Base-by-base conservation (phyloP, 768 basidiomycete species). In the Trametes sanguinea region DNA sequence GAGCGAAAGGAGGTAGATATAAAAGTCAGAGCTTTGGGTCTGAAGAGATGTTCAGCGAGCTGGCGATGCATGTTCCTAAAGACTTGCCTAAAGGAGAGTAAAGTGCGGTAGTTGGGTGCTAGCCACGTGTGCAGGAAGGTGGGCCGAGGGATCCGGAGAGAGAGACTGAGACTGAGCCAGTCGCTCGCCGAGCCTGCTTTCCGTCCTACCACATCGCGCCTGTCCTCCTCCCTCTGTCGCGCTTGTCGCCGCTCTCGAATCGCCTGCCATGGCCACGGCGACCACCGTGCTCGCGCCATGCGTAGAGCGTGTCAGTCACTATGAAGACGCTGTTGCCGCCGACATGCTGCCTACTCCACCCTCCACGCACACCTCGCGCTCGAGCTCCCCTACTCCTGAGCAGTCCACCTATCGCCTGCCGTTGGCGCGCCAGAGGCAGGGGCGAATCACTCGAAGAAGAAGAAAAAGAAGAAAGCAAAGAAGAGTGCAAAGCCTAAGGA, bases 391-490 rank as follows among this genome's bases (percentile, higher is more conserved):
- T 2, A 57, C 60, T 7, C 61, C 61, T 4, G 56, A 27, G 13
- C 47, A n/a, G 6, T 52, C 42, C 60, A 63, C 62, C 62, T 45
- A n/a, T 54, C 33, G 73, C 73, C 14, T n/a, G 67, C 71, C 7
- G 69, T 73, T 4, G 51, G 62, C 1, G 45, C 39, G n/a, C 72
- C 65, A 9, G 61, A 68, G 13, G 51, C 70, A n/a, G 6, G 6
- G 35, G 54, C 70, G 6, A 62, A 60, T n/a, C 78, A 78, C 68
- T 85, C 85, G 73, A 90, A 89, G 76, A 90, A 89, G 76, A 64
- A 64, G 58, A 88, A 87, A 62, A 75, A 75, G 66, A 74, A 80
- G 73, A 87, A 85, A 74, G 84, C 86, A 69, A 90, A 88, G 74
- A 87, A 86, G 70, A 63, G 82, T 37, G 83, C 85, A 73, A 88